Conservation (phyloP, 2,329 filamentous ascomycete species). For the Aureobasidium namibiae region DNA sequence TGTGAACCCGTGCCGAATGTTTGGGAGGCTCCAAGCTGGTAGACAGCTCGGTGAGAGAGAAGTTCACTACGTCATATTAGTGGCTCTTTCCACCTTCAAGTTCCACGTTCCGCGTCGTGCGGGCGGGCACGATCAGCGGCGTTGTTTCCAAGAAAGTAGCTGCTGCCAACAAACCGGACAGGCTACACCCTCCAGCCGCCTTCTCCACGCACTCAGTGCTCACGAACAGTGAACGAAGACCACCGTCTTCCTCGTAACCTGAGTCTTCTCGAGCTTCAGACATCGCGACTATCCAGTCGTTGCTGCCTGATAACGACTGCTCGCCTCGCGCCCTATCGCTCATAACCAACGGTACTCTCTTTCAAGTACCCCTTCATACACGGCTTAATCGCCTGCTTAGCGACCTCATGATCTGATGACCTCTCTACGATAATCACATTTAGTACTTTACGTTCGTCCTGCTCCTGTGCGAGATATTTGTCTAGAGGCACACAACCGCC, state of each 20-base stretch:
- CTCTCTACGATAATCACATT: conserved; percentile 4
- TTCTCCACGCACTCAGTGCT: background rate
- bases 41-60: background rate
- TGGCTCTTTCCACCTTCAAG: background rate
- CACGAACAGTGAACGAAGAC: background rate
- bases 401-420: conserved; percentile 6
- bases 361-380: background rate
- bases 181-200: too few relatives aligned
- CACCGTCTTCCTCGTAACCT: background rate
- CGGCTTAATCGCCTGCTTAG: background rate
- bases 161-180: background rate
- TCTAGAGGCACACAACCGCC: conserved; percentile 56
- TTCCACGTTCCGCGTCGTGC: conserved; percentile 6
- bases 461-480: conserved; percentile 37
- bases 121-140: conserved; percentile 1
- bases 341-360: background rate
- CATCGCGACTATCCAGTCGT: background rate
- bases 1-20: background rate
- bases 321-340: background rate
- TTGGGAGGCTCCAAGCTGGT: background rate
- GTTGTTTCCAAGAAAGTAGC: conserved; percentile 6
- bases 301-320: background rate
- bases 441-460: background rate
- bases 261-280: background rate
- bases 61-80: background rate